Conservation (phyloP, 495 filamentous ascomycete genomes). For the Aspergillus asperescens region DNA sequence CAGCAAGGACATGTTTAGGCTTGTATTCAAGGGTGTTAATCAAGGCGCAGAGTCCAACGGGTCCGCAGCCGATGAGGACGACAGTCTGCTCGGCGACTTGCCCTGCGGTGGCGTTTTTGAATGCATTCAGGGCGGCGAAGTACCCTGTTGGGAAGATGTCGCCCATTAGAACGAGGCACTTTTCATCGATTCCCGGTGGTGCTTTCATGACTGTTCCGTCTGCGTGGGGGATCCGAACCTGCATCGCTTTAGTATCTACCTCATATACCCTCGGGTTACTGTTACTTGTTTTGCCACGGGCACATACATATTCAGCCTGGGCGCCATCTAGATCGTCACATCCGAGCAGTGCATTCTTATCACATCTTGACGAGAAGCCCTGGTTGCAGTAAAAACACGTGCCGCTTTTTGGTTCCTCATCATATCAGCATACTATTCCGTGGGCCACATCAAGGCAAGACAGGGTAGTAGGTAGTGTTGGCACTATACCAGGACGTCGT, state of each 20-base stretch:
- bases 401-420: constrained; percentile 41
- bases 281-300: too few relatives aligned
- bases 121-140: constrained; percentile 82
- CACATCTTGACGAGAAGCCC: constrained; percentile 78
- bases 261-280: not conserved
- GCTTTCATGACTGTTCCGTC: constrained; percentile 77
- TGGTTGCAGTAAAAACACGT: constrained; percentile 88
- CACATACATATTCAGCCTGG: constrained; percentile 74
- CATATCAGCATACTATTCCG: not conserved
- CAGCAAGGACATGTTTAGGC: constrained; percentile 76
- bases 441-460: not conserved
- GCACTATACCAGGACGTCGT: constrained; percentile 73
- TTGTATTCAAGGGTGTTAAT: constrained; percentile 75
- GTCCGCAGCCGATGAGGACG: constrained; percentile 84
- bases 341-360: constrained; percentile 70
- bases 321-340: constrained; percentile 69
- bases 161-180: constrained; percentile 66
- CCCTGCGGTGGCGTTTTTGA: constrained; percentile 57
- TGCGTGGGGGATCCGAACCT: constrained; percentile 76
- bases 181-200: constrained; percentile 67
- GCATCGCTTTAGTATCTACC: not conserved
- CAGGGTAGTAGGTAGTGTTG: not conserved
- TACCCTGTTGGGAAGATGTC: constrained; percentile 73
- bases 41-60: constrained; percentile 82
- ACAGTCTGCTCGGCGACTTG: constrained; percentile 65